Base-by-base conservation (phyloP, 371 early-diverging fungal genomes). In the Parasitella parasitica region DNA sequence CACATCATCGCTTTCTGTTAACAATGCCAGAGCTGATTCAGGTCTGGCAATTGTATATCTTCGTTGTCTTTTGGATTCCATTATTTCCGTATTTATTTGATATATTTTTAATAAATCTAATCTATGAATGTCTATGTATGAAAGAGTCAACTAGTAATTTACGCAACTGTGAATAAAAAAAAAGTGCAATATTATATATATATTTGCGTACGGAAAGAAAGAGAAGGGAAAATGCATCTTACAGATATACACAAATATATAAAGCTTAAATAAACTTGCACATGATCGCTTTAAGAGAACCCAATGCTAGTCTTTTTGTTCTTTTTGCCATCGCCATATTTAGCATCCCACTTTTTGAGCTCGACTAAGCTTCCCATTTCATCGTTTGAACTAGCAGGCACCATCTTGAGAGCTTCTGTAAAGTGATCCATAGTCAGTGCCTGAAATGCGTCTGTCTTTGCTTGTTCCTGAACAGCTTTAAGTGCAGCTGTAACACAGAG, bases 401-500 rank as follows among this genome's bases (percentile, higher is more conserved):
- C 87, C 72, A 93, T 90, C 51, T 83, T 82, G 37, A 95, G 69
- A 5, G 95, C 96, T 16, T 79, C 72, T 26, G 90, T 91, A 71
- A 97, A 94, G 71, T 96, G 94, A 7, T 81, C 62, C 57, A 71
- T 61, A 2, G 54, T 59, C 30, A 86, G 67, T 16, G 61, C 69
- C 37, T 57, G 66, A 22, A 52, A 27, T 30, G 15, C 30, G 18
- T 58, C 55, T 27, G 61, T 60, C 15, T 56, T 36, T 5, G 65
- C 62, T 57, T 68, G 59, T 60, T 90, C 89, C 53, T 89, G 86
- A 43, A 91, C 82, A 6, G 89, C 85, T 3, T 79, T 85, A 49
- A 94, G 71, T 0, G 94, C 96, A 0, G 99, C 97, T 16, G 97
- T 90, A 30, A 99, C 89, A 77, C 97, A 97, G 51, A 99, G 71